Conservation (phyloP, 257 asterid species). For the Solanum habrochaites region DNA sequence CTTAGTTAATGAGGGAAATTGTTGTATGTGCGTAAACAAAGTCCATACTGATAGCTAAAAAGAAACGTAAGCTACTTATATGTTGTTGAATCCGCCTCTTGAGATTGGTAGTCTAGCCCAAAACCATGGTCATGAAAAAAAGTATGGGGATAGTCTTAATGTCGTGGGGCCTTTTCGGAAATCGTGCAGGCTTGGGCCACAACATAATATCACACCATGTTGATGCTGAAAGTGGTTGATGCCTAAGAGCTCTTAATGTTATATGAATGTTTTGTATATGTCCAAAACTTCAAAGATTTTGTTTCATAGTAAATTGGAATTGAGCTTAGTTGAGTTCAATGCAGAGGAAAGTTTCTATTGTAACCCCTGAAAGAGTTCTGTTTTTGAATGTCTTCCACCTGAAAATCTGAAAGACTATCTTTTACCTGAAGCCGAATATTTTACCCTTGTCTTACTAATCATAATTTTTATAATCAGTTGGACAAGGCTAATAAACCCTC, state of each 20-base stretch:
- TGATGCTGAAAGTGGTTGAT: not conserved
- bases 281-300: not conserved
- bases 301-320: not conserved
- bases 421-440: not conserved
- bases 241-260: not conserved
- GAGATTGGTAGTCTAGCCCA: not conserved
- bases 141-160: not conserved
- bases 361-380: not conserved
- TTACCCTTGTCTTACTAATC: not conserved
- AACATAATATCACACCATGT: not conserved
- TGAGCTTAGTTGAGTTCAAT: not conserved
- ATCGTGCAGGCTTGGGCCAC: not conserved
- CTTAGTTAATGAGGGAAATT: not conserved
- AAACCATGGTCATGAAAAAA: not conserved
- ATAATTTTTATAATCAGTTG: not conserved
- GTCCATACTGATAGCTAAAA: not conserved
- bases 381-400: not conserved
- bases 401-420: not conserved
- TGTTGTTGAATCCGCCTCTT: not conserved
- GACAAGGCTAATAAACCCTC: not conserved
- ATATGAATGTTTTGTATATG: not conserved
- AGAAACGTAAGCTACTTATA: not conserved
- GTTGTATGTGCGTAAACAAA: not conserved
- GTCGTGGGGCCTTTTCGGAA: not conserved
- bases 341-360: not conserved